phyloP scores from a whole-genome alignment of 2,329 filamentous ascomycete genomes.

The Microdochium paspali region DNA sequence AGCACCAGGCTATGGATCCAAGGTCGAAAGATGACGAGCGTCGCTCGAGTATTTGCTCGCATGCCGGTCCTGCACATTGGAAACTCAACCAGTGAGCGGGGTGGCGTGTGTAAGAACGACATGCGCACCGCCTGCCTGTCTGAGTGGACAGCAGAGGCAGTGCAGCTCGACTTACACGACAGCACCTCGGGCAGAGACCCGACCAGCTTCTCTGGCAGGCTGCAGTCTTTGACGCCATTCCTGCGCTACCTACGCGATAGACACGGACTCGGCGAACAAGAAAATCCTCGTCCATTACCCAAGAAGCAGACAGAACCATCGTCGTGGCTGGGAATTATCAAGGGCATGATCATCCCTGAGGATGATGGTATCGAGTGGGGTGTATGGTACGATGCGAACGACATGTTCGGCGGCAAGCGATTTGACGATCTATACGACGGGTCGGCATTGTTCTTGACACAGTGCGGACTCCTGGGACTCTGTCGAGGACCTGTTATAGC shows the following conservation, averaged over 20 bases:
- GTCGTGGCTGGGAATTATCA: background rate
- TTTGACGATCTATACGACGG: background rate
- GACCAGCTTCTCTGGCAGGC: background rate
- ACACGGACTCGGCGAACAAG: background rate
- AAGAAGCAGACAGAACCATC: background rate
- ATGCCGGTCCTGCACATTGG: background rate
- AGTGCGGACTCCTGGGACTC: too few relatives aligned
- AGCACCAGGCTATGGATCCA: background rate
- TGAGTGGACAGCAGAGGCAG: background rate
- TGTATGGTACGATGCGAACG: too few relatives aligned
- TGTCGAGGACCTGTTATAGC: too few relatives aligned
- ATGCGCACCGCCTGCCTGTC: background rate
- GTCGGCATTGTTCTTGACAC: too few relatives aligned
- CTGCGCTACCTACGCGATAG: background rate
- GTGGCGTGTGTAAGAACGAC: background rate
- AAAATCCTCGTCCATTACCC: background rate
- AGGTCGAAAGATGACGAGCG: background rate
- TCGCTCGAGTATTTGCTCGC: background rate
- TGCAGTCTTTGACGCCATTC: background rate
- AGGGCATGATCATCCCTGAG: background rate
- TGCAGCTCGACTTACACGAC: background rate
- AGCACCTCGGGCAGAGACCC: background rate
- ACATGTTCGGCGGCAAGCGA: background rate
- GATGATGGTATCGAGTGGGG: background rate
- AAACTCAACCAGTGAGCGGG: background rate